Base-by-base conservation (phyloP, 371 early-diverging fungal species). In the Actinomortierella wolfii region DNA sequence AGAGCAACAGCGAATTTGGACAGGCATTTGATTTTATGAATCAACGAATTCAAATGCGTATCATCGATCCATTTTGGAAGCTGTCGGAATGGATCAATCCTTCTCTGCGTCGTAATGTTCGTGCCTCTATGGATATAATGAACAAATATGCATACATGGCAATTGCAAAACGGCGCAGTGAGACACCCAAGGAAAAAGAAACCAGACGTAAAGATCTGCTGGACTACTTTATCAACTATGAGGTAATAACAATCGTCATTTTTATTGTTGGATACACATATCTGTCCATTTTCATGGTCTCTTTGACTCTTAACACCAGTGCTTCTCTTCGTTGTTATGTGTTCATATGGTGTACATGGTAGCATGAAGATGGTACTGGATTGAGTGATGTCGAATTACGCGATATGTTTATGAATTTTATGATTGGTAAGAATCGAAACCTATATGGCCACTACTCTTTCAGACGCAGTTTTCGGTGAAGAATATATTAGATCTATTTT, bases 371-470 rank as follows among this genome's bases (percentile, higher is more conserved):
- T 26, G 74, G 74, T 0, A 42, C 67, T 18, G 49, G 17, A n/a
- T 51, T 63, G n/a, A 62, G 52, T 4, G 67, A 66, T 21, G 24
- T 28, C 3, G 64, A 73, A 3, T 53, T 73, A 11, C 62, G 67
- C 11, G 65, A 73, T 29, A 59, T 73, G 23, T 67, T 73, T 59
- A 60, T 73, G 42, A 67, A 63, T 57, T 73, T 73, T 45, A 63
- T 73, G 60, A 54, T 73, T 64, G 63, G 56, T 39, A 57, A 9
- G 41, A 41, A 9, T 41, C 41, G 7, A 41, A n/a, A n/a, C n/a
- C n/a, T n/a, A n/a, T n/a, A n/a, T n/a, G n/a, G n/a, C n/a, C n/a
- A n/a, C n/a, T n/a, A n/a, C n/a, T n/a, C n/a, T n/a, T n/a, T n/a
- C n/a, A n/a, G n/a, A n/a, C n/a, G n/a, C n/a, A n/a, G n/a, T n/a